Base-by-base conservation (phyloP, 2,329 filamentous ascomycete genomes). In the Ophiocordyceps camponoti-rufipedis region DNA sequence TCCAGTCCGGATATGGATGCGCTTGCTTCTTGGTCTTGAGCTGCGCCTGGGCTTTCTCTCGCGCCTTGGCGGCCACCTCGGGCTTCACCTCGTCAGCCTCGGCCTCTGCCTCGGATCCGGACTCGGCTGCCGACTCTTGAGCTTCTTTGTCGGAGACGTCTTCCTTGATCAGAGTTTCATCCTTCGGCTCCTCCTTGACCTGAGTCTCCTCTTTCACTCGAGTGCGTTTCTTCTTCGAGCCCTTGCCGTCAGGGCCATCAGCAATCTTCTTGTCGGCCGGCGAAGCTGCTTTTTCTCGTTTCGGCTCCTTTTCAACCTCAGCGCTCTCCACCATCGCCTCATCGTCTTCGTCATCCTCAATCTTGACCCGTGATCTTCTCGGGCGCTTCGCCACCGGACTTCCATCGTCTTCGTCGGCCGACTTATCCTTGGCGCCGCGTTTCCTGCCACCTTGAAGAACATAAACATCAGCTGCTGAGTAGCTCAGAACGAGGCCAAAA, bases 1-100 rank as follows among this genome's bases (percentile, higher is more conserved):
- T 83, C 91, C 91, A 98, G 62, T 98, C 89, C 1, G 88, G 88
- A 62, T 89, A 96, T n/a, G 83, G 79, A 55, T 94, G 83, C 52
- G 86, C 82, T 19, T 39, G 35, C 38, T 64, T 69, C 44, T 72
- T 75, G 16, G 74, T 68, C 56, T 79, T 79, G 48, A 94, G 66
- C 43, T 80, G 83, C 9, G 77, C 77, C 59, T 94, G 87, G 11
- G 89, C 75, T 60, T 85, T 85, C 60, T 89, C 76, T 41, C 85
- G 78, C 42, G 78, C 80, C 62, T 93, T 88, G 40, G 77, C 80
- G 44, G 78, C 77, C 42, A 79, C 62, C 52, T 81, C 78, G 2
- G 85, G 78, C 56, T 85, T 85, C 54, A 83, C 70, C 3, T 71
- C 70, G 14, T 77, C 67, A 28, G 71, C 69, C 14, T 68, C 67